Evolutionary conservation across 768 basidiomycete genomes (phyloP).

Genomic region (Podaxis carcinomalis): DNA sequence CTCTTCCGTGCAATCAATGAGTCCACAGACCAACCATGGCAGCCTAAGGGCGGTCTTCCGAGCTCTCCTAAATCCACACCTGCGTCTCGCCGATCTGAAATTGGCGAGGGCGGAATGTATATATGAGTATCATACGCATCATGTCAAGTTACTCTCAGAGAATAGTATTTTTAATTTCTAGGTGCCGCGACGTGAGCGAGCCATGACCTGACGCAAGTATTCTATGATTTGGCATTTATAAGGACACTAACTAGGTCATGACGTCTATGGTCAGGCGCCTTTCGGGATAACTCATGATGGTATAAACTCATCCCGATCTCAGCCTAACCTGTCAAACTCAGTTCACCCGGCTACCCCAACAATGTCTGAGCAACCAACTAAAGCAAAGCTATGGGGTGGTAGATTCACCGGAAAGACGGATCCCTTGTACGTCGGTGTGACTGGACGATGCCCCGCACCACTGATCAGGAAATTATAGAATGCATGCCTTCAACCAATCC

Average conservation of each 20-base stretch:
- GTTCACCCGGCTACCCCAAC: neutral
- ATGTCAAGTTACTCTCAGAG: too few relatives aligned
- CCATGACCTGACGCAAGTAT: too few relatives aligned
- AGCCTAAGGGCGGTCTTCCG: constrained; percentile 1
- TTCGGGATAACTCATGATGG: neutral
- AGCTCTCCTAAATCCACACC: neutral
- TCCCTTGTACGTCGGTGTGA: constrained; percentile 55
- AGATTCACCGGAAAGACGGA: constrained; percentile 88
- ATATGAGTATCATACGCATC: constrained; percentile 25
- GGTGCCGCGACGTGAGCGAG: too few relatives aligned
- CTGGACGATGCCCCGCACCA: constrained; percentile 11
- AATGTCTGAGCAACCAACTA: constrained; percentile 38
- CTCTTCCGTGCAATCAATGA: constrained; percentile 32
- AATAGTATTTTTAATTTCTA: too few relatives aligned
- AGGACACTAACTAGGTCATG: too few relatives aligned
- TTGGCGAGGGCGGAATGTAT: constrained; percentile 52
- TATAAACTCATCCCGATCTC: neutral
- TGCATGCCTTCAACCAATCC: constrained; percentile 98
- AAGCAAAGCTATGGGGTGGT: constrained; percentile 84
- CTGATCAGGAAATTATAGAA: constrained; percentile 42
- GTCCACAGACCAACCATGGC: constrained; percentile 15
- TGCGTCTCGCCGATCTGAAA: constrained; percentile 16
- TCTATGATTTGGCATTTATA: too few relatives aligned
- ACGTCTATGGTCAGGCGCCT: too few relatives aligned
- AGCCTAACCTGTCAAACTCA: neutral